Evolutionary conservation across 73 alveolate genomes (phyloP).

Genomic region (Breviolum minutum): DNA sequence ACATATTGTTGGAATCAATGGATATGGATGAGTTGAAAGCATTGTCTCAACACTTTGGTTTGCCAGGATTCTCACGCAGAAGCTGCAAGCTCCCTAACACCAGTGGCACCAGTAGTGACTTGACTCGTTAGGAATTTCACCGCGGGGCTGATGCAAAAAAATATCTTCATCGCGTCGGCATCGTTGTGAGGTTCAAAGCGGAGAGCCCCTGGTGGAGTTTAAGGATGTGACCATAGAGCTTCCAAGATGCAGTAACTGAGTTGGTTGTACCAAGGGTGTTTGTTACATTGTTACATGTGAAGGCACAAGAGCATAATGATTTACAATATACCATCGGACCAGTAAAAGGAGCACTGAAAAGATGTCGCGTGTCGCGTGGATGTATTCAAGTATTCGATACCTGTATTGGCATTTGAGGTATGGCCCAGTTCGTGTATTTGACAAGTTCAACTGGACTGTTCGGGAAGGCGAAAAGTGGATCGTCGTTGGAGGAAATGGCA

Average conservation of each 20-base stretch:
- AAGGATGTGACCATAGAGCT: constrained; percentile 58
- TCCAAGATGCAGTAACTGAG: background rate
- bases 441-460: constrained; percentile 66
- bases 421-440: constrained; percentile 68
- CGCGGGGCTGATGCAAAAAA: too few species aligned
- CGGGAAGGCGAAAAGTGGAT: constrained; percentile 83
- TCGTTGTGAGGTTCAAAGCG: background rate
- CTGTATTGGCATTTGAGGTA: constrained; percentile 1
- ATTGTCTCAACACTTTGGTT: background rate
- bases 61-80: background rate
- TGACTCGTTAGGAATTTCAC: background rate
- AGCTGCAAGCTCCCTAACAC: background rate
- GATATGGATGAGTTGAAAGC: too few species aligned
- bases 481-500: constrained; percentile 86
- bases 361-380: background rate
- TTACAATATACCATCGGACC: too few species aligned
- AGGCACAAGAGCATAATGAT: too few species aligned
- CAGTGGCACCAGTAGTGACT: background rate
- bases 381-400: background rate
- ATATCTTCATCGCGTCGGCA: too few species aligned
- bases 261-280: background rate
- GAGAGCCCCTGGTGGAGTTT: constrained; percentile 71
- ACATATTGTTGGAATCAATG: too few species aligned
- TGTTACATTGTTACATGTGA: too few species aligned
- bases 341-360: too few species aligned